Percentiles rank a stretch among this genome's conserved stretches.
Evolutionary conservation across 148 eudicot genomes (phyloP).

Genomic region (Vaccinium macrocarpon): DNA sequence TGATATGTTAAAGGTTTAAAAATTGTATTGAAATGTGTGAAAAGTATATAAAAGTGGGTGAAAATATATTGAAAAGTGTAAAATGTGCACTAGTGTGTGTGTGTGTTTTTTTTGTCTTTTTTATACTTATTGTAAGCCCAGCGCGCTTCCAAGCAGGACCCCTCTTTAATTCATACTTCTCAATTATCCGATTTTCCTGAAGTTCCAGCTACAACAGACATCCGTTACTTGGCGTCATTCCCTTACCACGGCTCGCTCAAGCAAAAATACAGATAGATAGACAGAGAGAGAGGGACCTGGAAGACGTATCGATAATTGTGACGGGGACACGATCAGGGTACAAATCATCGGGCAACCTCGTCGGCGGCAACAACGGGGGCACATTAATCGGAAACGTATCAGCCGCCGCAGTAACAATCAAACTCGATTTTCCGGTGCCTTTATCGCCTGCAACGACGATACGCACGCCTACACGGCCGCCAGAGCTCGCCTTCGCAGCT

Average conservation of each 20-base stretch:
- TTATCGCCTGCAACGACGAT: conserved; percentile 89
- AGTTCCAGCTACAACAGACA: neutral
- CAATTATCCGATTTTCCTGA: neutral
- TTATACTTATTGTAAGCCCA: no score
- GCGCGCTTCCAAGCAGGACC: no score
- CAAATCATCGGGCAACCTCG: conserved; percentile 73
- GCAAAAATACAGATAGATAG: neutral
- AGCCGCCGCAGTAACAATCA: conserved; percentile 75
- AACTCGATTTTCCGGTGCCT: conserved; percentile 83
- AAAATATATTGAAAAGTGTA: no score
- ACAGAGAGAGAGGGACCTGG: conserved; percentile 39
- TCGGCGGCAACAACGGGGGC: conserved; percentile 72
- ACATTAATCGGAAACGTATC: conserved; percentile 63
- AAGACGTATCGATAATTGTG: conserved; percentile 76
- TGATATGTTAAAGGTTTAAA: no score
- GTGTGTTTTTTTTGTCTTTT: no score
- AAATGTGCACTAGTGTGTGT: no score
- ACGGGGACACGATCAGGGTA: conserved; percentile 82
- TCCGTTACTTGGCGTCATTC: neutral
- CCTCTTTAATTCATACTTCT: neutral
- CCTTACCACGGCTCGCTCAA: neutral
- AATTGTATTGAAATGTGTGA: no score
- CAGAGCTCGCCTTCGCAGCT: conserved; percentile 20
- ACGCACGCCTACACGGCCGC: conserved; percentile 35
- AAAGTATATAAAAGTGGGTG: no score